phyloP scores from a whole-genome alignment of 768 basidiomycete species.

The Lyophyllum atratum region DNA sequence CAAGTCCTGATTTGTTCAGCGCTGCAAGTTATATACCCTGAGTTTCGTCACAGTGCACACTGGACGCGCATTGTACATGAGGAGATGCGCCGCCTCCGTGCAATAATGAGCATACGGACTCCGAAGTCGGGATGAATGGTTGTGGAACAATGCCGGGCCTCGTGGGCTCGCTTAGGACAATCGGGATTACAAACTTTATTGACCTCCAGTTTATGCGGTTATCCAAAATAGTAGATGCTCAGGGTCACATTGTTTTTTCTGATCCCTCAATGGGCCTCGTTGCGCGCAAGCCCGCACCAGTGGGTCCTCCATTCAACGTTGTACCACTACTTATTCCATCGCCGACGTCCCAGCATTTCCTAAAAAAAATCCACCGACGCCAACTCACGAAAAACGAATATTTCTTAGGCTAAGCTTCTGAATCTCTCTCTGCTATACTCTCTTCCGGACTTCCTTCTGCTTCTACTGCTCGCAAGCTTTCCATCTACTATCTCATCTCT shows the following conservation, averaged over 20 bases:
- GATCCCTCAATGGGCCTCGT: slow-evolving; percentile 20
- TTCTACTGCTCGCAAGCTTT: slow-evolving; percentile 5
- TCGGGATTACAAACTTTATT: slow-evolving; percentile 16
- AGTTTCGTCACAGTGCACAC: not conserved
- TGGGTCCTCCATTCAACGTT: slow-evolving; percentile 10
- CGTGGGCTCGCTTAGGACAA: slow-evolving; percentile 22
- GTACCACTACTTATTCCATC: slow-evolving; percentile 17
- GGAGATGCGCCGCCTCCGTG: not conserved
- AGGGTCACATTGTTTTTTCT: slow-evolving; percentile 24
- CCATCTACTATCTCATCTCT: slow-evolving; percentile 7
- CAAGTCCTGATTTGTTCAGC: slow-evolving; percentile 2
- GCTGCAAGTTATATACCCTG: not conserved
- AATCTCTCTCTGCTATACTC: slow-evolving; percentile 8
- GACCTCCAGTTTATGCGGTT: slow-evolving; percentile 19
- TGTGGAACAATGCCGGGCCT: slow-evolving; percentile 9
- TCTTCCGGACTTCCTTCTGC: slow-evolving; percentile 2
- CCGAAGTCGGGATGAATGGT: not conserved
- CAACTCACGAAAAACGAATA: slow-evolving; percentile 8
- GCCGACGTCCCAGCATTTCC: slow-evolving; percentile 5
- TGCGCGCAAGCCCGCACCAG: slow-evolving; percentile 12
- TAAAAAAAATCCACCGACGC: slow-evolving; percentile 11
- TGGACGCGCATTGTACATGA: not conserved
- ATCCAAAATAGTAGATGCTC: slow-evolving; percentile 20
- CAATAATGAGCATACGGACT: not conserved
- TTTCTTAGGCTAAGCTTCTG: slow-evolving; percentile 6